phyloP scores from a whole-genome alignment of 768 basidiomycete species.

The Boletus rubropictus region DNA sequence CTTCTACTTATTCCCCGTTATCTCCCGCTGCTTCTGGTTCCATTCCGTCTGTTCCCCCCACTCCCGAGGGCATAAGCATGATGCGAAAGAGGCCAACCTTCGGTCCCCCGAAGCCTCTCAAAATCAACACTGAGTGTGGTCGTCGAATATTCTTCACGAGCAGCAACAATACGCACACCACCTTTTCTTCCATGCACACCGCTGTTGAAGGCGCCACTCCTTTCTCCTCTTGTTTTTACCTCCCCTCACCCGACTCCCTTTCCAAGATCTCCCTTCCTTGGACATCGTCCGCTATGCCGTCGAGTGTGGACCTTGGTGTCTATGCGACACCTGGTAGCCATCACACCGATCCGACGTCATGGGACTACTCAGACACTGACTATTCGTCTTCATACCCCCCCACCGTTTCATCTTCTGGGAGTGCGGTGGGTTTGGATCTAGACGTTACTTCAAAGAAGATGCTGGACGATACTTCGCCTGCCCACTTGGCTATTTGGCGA shows the following conservation, averaged over 20 bases:
- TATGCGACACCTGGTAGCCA: constrained; percentile 41
- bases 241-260: constrained; percentile 40
- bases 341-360: constrained; percentile 46
- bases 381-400: constrained; percentile 45
- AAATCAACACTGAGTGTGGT: constrained; percentile 51
- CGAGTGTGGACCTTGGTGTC: constrained; percentile 35
- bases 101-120: constrained; percentile 41
- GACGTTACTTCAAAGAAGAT: constrained; percentile 29
- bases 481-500: constrained; percentile 31
- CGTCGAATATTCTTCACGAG: constrained; percentile 34
- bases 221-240: constrained; percentile 53
- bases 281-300: constrained; percentile 32
- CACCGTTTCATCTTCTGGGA: constrained; percentile 34
- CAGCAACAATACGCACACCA: constrained; percentile 41
- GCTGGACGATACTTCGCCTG: constrained; percentile 27
- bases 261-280: constrained; percentile 34
- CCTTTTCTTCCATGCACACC: constrained; percentile 66
- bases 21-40: constrained; percentile 36
- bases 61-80: constrained; percentile 49
- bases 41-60: constrained; percentile 47
- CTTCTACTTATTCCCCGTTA: constrained; percentile 45
- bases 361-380: constrained; percentile 45
- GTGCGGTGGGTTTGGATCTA: constrained; percentile 30
- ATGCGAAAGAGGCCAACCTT: constrained; percentile 34
- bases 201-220: constrained; percentile 59